A percentile compares a stretch with the other conserved stretches of the same genome.
These are phyloP conservation scores for Yamadazyma spencermartinsiae DNA, from an alignment of 1,139 yeast species.

Conservation along the genomic window DNA sequence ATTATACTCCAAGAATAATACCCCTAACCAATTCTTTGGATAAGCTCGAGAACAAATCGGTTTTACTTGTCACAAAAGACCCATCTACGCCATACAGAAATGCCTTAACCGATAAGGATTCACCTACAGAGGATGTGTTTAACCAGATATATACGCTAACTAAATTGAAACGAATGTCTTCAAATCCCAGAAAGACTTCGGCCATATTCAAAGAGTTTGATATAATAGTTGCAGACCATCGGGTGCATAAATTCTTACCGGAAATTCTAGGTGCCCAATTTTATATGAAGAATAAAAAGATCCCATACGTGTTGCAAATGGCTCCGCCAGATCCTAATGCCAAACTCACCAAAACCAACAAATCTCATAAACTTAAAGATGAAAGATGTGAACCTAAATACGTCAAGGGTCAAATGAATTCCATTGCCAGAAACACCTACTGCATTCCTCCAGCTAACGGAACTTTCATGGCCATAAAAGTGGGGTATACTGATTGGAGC, in stretches of 20 bases:
- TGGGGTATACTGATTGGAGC: conserved; percentile 54
- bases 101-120: conserved; percentile 44
- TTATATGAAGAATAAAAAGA: conserved; percentile 56
- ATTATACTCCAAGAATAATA: conserved; percentile 64
- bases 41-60: conserved; percentile 46
- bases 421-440: conserved; percentile 60
- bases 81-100: conserved; percentile 59
- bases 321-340: conserved; percentile 51
- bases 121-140: conserved; percentile 59
- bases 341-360: conserved; percentile 29
- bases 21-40: conserved; percentile 56
- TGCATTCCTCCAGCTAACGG: conserved; percentile 63
- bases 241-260: conserved; percentile 62
- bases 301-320: conserved; percentile 69
- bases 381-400: conserved; percentile 62
- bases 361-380: conserved; percentile 45
- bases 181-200: conserved; percentile 40
- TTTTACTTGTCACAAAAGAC: conserved; percentile 66
- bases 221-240: conserved; percentile 62
- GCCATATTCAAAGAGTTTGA: conserved; percentile 61
- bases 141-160: conserved; percentile 58
- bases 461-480: conserved; percentile 46
- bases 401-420: conserved; percentile 58
- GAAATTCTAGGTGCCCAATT: conserved; percentile 56
- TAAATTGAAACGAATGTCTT: conserved; percentile 49